Conservation (phyloP, 306 rosid genomes). For the Comarum palustre region DNA sequence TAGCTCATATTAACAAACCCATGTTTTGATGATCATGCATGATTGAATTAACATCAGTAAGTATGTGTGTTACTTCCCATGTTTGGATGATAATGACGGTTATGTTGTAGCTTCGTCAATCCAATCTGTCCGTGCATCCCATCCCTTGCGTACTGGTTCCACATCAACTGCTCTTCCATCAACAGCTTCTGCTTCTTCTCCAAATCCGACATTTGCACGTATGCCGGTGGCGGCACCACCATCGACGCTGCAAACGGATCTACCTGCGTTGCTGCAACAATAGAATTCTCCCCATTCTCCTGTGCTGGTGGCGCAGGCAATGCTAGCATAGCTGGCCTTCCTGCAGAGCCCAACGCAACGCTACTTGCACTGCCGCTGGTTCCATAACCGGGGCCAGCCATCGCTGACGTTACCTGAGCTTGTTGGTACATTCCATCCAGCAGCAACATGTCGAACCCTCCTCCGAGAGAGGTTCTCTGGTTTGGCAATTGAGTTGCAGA, state of each 20-base stretch:
- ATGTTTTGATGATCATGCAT: background rate
- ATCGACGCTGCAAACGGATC: slow-evolving; percentile 90
- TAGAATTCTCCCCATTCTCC: background rate
- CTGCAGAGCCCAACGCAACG: slow-evolving; percentile 71
- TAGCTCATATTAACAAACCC: slow-evolving; percentile 6
- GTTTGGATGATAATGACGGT: slow-evolving; percentile 26
- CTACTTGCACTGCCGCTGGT: slow-evolving; percentile 81
- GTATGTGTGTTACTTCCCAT: slow-evolving; percentile 55
- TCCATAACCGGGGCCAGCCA: slow-evolving; percentile 50
- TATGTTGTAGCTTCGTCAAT: slow-evolving; percentile 35
- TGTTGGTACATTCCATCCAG: slow-evolving; percentile 83
- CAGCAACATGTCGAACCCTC: slow-evolving; percentile 69
- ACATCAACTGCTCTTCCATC: slow-evolving; percentile 69
- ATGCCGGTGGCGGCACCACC: slow-evolving; percentile 69
- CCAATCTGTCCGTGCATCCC: slow-evolving; percentile 63
- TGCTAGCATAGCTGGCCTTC: slow-evolving; percentile 73
- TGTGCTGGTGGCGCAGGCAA: slow-evolving; percentile 63
- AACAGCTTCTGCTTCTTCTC: slow-evolving; percentile 81
- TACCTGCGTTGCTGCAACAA: background rate
- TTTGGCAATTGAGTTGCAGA: slow-evolving; percentile 48
- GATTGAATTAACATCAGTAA: slow-evolving; percentile 20
- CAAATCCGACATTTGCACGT: slow-evolving; percentile 94
- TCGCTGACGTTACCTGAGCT: slow-evolving; percentile 28
- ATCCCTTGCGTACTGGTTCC: slow-evolving; percentile 80
- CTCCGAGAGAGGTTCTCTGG: slow-evolving; percentile 53